phyloP scores from a whole-genome alignment of 108 stramenopile genomes.

The Skeletonema grethae region DNA sequence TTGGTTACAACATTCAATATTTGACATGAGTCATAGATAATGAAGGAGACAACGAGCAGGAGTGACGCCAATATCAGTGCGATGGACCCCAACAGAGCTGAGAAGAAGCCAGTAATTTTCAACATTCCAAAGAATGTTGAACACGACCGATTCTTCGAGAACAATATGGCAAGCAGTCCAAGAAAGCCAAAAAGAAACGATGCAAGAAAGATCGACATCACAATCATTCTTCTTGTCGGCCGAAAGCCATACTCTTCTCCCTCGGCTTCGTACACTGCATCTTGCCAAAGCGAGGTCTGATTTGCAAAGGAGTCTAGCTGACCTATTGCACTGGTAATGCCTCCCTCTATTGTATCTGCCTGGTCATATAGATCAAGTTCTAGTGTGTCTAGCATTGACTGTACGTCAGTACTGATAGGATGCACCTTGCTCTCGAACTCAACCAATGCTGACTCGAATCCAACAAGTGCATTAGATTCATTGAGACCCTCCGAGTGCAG shows the following conservation, averaged over 20 bases:
- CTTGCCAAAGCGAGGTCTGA: constrained; percentile 24
- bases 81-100: constrained; percentile 28
- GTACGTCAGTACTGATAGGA: constrained; percentile 42
- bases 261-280: constrained; percentile 28
- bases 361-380: constrained; percentile 45
- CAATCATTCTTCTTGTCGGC: constrained; percentile 18
- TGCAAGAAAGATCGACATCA: constrained; percentile 38
- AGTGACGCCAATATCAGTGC: constrained; percentile 38
- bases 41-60: constrained; percentile 18
- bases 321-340: constrained; percentile 21
- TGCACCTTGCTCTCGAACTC: constrained; percentile 42
- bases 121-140: constrained; percentile 20
- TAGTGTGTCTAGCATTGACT: constrained; percentile 49
- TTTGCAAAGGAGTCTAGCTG: constrained; percentile 37
- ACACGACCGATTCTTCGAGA: constrained; percentile 27
- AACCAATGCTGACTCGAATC: constrained; percentile 30
- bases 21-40: constrained; percentile 47
- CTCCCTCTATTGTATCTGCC: constrained; percentile 38
- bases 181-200: constrained; percentile 18
- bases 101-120: constrained; percentile 43
- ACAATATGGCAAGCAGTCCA: constrained; percentile 37
- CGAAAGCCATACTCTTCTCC: constrained; percentile 33
- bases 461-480: constrained; percentile 14
- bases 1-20: constrained; percentile 20
- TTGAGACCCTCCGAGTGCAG: constrained; percentile 41